Percentiles rank a stretch among this genome's conserved stretches.
Conservation (phyloP, 2,329 filamentous ascomycete species). For the Mollisiaceae sp. region DNA sequence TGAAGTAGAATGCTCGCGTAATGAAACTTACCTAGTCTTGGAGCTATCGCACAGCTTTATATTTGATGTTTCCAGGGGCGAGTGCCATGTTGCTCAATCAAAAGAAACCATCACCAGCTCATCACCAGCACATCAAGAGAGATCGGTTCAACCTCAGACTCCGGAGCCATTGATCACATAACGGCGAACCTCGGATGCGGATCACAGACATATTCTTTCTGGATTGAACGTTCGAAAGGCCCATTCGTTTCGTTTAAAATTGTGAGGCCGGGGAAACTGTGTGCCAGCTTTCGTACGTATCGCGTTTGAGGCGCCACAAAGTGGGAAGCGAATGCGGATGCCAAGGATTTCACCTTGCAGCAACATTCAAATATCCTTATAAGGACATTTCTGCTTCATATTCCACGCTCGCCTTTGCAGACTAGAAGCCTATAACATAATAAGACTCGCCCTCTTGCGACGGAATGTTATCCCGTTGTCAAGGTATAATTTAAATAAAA, state of each 20-base stretch:
- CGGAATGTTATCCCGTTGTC: too few species aligned
- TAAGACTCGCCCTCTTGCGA: too few species aligned
- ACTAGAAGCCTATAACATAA: too few species aligned
- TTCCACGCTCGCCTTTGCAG: too few species aligned
- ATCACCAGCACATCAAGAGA: not conserved
- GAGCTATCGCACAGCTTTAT: not conserved
- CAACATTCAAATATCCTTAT: not conserved
- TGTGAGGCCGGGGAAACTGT: not conserved
- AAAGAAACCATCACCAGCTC: not conserved
- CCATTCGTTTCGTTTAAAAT: not conserved
- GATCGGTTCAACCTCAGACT: not conserved
- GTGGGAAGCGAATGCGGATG: not conserved
- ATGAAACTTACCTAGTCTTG: constrained; percentile 1
- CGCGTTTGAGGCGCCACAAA: not conserved
- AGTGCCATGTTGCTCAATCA: not conserved
- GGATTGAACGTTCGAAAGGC: too few species aligned
- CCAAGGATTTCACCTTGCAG: not conserved
- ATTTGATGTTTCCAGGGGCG: not conserved
- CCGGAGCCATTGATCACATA: not conserved
- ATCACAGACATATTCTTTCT: not conserved
- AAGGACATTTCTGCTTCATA: not conserved
- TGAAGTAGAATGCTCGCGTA: not conserved
- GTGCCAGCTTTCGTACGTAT: not conserved
- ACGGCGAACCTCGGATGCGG: too few species aligned
- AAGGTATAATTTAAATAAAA: not conserved